phyloP scores from a whole-genome alignment of 306 rosid genomes.

The Dicorynia guianensis region DNA sequence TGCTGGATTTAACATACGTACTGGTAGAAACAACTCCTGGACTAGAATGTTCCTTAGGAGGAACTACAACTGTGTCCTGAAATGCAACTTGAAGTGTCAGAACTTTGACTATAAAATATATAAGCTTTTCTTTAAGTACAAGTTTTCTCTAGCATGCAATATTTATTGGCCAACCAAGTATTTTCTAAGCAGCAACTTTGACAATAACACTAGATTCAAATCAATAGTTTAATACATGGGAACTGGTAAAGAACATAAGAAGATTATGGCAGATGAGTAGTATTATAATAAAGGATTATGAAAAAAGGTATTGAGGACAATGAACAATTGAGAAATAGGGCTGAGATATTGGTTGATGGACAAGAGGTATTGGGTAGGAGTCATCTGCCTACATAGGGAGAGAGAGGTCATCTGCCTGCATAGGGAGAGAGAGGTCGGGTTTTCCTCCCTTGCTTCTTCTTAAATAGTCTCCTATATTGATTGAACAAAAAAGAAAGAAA shows the following conservation, averaged over 20 bases:
- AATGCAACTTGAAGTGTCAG: constrained; percentile 90
- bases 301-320: constrained; percentile 20
- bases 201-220: no score
- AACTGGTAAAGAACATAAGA: no score
- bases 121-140: no score
- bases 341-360: constrained; percentile 22
- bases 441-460: not conserved
- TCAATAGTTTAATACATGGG: no score
- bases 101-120: no score
- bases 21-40: constrained; percentile 57
- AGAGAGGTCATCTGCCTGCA: constrained; percentile 47
- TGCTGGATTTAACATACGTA: constrained; percentile 61
- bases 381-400: constrained; percentile 36
- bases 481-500: no score
- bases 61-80: constrained; percentile 89
- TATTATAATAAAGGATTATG: no score
- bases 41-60: constrained; percentile 76
- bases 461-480: no score
- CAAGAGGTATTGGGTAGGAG: constrained; percentile 28
- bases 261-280: no score
- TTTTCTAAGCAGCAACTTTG: no score
- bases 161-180: no score
- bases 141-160: no score
- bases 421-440: constrained; percentile 47
- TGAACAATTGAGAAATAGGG: constrained; percentile 36